A percentile compares a stretch with the other conserved stretches of the same genome.
These are phyloP conservation scores for Pythium aphanidermatum DNA, from an alignment of 352 stramenopile genomes.

Conservation along the genomic window DNA sequence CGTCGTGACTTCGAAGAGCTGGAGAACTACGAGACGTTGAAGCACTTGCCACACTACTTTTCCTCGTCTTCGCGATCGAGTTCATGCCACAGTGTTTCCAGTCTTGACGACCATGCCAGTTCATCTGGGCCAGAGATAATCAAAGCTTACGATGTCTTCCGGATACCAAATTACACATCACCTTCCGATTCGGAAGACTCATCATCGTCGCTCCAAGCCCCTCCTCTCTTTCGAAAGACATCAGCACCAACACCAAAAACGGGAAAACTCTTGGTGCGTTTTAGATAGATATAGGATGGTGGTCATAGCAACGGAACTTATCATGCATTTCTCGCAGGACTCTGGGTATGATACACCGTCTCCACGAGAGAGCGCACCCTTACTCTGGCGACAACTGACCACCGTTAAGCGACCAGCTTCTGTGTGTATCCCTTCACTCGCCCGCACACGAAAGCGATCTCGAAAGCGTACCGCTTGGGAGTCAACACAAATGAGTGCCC, in stretches of 20 bases:
- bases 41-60: constrained; percentile 2
- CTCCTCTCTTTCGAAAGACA: constrained; percentile 40
- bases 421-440: constrained; percentile 45
- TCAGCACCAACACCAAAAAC: constrained; percentile 52
- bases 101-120: constrained; percentile 8
- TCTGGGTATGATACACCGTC: constrained; percentile 10
- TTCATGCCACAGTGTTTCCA: constrained; percentile 23
- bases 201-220: constrained; percentile 26
- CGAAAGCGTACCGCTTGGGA: constrained; percentile 49
- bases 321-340: neutral
- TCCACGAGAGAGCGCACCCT: constrained; percentile 33
- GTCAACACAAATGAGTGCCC: constrained; percentile 43
- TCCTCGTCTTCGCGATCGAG: constrained; percentile 2
- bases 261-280: too few relatives aligned
- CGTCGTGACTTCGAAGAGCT: constrained; percentile 26
- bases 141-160: constrained; percentile 28
- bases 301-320: too few relatives aligned
- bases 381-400: constrained; percentile 53
- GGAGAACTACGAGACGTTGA: constrained; percentile 22
- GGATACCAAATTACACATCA: constrained; percentile 19
- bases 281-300: too few relatives aligned
- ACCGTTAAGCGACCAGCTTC: constrained; percentile 46
- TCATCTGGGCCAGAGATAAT: constrained; percentile 6
- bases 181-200: constrained; percentile 52
- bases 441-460: constrained; percentile 30